phyloP scores from a whole-genome alignment of 805 yeast genomes.

The Saccharomycopsis oosterbeekiorum region DNA sequence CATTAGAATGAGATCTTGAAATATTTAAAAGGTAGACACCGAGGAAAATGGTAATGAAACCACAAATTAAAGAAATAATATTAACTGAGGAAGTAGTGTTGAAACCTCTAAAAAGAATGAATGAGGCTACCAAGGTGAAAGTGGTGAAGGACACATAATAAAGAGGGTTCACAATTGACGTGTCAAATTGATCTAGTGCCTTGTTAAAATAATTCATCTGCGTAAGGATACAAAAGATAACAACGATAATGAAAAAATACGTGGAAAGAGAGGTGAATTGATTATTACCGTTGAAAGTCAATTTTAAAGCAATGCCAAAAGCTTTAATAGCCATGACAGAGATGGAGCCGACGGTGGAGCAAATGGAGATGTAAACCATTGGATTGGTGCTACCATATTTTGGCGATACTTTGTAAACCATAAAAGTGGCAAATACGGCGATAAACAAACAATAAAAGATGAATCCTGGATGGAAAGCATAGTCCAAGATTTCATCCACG shows the following conservation, averaged over 20 bases:
- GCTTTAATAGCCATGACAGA: constrained; percentile 90
- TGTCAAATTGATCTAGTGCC: constrained; percentile 87
- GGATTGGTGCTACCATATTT: constrained; percentile 72
- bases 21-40: constrained; percentile 81
- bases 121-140: constrained; percentile 76
- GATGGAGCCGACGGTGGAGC: constrained; percentile 84
- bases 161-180: constrained; percentile 83
- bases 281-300: constrained; percentile 75
- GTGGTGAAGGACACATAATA: constrained; percentile 90
- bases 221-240: constrained; percentile 70
- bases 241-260: constrained; percentile 69
- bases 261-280: constrained; percentile 82
- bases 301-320: constrained; percentile 82
- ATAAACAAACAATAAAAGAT: constrained; percentile 55
- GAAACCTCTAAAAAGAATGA: constrained; percentile 77
- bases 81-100: constrained; percentile 74
- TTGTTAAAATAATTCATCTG: constrained; percentile 93
- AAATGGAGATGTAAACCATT: constrained; percentile 80
- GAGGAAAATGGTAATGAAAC: constrained; percentile 76
- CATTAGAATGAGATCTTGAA: constrained; percentile 54
- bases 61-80: constrained; percentile 71
- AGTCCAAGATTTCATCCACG: constrained; percentile 75
- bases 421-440: constrained; percentile 57
- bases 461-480: constrained; percentile 73
- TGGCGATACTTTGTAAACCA: constrained; percentile 81